A percentile compares a stretch with the other conserved stretches of the same genome.
Evolutionary conservation across 176 grass and related monocot species (phyloP).

Genomic region (Avena sativa): DNA sequence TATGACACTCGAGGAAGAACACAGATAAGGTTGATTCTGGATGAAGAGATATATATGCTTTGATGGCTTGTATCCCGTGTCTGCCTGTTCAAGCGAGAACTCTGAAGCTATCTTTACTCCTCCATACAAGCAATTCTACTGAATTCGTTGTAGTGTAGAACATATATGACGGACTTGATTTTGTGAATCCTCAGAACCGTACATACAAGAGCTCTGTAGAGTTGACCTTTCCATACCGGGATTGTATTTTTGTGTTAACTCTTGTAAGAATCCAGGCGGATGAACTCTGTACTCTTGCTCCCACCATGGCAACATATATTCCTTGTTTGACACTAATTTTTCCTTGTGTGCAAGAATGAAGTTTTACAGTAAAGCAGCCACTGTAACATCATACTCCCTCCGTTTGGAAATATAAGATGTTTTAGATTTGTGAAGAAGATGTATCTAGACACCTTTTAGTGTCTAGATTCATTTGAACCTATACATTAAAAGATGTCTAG

Average conservation of each 20-base stretch:
- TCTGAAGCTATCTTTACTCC: slow-evolving; percentile 34
- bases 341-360: background rate
- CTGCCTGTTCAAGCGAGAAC: slow-evolving; percentile 60
- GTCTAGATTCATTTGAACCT: too few species aligned
- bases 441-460: too few species aligned
- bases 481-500: too few species aligned
- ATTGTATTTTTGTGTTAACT: slow-evolving; percentile 24
- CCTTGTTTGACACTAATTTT: background rate
- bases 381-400: background rate
- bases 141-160: slow-evolving; percentile 49
- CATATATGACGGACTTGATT: slow-evolving; percentile 28
- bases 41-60: slow-evolving; percentile 45
- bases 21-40: slow-evolving; percentile 22
- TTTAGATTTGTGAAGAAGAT: too few species aligned
- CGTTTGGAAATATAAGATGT: too few species aligned
- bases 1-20: slow-evolving; percentile 20
- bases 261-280: slow-evolving; percentile 17
- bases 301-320: background rate
- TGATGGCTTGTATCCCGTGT: slow-evolving; percentile 54
- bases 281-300: background rate
- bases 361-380: too few species aligned
- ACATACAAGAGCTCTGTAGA: slow-evolving; percentile 57
- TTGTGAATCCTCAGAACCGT: slow-evolving; percentile 33
- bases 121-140: slow-evolving; percentile 43
- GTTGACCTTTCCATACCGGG: slow-evolving; percentile 6